Percentiles rank a stretch among this genome's conserved stretches.
These are phyloP conservation scores for Eragrostis nindensis DNA, from an alignment of 176 grass and related monocot genomes.

Conservation along the genomic window DNA sequence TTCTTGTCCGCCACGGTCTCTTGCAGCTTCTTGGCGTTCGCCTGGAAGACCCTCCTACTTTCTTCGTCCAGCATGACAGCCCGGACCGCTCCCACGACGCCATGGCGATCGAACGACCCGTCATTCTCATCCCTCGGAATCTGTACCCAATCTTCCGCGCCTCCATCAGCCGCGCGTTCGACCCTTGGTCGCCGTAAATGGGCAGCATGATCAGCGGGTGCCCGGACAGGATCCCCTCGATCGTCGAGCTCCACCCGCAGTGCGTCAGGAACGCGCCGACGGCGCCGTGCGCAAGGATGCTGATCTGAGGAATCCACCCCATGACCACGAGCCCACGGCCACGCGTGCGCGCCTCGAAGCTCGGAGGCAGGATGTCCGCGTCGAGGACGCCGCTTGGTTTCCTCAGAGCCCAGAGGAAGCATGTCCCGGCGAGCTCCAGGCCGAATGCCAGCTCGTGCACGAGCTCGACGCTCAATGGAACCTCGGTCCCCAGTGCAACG, in stretches of 20 bases:
- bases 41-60: neutral
- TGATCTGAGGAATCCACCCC: constrained; percentile 54
- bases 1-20: neutral
- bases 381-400: neutral
- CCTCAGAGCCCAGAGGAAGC: constrained; percentile 53
- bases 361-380: neutral
- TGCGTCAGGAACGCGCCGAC: constrained; percentile 65
- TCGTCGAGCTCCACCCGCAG: constrained; percentile 52
- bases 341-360: constrained; percentile 19
- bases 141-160: constrained; percentile 31
- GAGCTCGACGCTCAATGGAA: neutral
- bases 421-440: constrained; percentile 33
- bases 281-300: constrained; percentile 35
- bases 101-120: neutral
- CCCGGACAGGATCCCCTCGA: constrained; percentile 39
- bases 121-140: neutral
- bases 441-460: constrained; percentile 41
- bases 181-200: constrained; percentile 29
- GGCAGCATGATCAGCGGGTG: constrained; percentile 50
- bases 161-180: constrained; percentile 27
- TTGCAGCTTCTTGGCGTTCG: neutral
- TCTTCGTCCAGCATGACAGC: neutral
- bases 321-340: constrained; percentile 10
- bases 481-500: constrained; percentile 46
- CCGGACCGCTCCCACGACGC: neutral